Evolutionary conservation across 352 stramenopile species (phyloP).

Genomic region (Globisporangium rhizosaccharum): DNA sequence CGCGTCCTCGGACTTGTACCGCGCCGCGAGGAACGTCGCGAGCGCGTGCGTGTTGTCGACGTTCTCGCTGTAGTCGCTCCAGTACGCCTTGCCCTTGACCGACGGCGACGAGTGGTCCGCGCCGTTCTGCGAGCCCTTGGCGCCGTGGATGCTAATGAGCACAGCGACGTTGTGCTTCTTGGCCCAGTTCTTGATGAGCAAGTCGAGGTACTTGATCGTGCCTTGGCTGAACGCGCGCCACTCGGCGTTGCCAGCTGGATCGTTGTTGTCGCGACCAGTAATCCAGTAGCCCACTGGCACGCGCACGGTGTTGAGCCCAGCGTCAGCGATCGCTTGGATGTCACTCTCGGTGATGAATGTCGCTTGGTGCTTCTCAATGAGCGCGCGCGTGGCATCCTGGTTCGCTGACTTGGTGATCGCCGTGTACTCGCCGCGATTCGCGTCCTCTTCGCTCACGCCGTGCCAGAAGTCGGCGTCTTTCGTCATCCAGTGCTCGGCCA

Average conservation of each 20-base stretch:
- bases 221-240: constrained; percentile 43
- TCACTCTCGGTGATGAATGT: constrained; percentile 70
- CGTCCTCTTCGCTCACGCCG: constrained; percentile 29
- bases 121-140: constrained; percentile 55
- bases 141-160: constrained; percentile 40
- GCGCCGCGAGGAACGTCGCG: constrained; percentile 43
- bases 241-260: no score
- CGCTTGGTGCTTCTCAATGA: constrained; percentile 48
- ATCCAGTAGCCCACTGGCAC: constrained; percentile 72
- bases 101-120: constrained; percentile 59
- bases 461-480: constrained; percentile 51
- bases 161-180: constrained; percentile 48
- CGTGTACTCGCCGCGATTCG: constrained; percentile 47
- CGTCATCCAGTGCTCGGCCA: constrained; percentile 81
- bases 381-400: constrained; percentile 26
- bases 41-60: constrained; percentile 44
- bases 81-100: constrained; percentile 36
- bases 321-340: constrained; percentile 48
- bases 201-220: constrained; percentile 30
- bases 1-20: constrained; percentile 61
- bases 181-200: constrained; percentile 41
- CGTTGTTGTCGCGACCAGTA: constrained; percentile 55
- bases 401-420: constrained; percentile 47
- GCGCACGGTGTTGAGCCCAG: constrained; percentile 42
- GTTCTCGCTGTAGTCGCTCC: constrained; percentile 49